Evolutionary conservation across 176 grass and related monocot species (phyloP), one percentile per base, ranked within the genome.

Genomic region (Zoysia pacifica): DNA sequence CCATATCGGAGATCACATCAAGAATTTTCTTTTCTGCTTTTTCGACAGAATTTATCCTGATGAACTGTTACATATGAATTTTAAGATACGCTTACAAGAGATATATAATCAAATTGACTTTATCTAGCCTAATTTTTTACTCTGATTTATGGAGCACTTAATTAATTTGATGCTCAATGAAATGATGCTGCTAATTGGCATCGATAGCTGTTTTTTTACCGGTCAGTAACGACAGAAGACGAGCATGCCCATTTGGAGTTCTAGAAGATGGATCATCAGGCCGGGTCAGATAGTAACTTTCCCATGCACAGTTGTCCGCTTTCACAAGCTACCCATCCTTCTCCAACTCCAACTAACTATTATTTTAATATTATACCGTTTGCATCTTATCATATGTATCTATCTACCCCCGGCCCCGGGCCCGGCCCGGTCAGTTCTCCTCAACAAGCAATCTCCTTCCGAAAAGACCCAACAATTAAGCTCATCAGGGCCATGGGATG

Each of bases 311-410:
- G 78, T 86, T 82, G 9, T 69, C 89, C 51, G 78, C 49, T 78
- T 68, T 11, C 67, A 82, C 81, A 91, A 87, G 85, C 66, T 73
- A 86, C 11, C 50, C 81, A 52, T 84, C 85, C 71, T 79, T 80
- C 37, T 89, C 87, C 59, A 73, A 72, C 73, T 53, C 74, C 86
- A 89, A 89, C 89, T 81, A 94, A 89, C 86, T 59, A 39, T 59
- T 84, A 69, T 83, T 70, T 48, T 7, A 90, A 73, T 76, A 37
- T 65, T 88, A 88, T 81, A 95, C 87, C 84, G 90, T 92, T 95
- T 74, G 48, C 20, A 83, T 88, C 59, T 70, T 67, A 60, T 77
- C 78, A 52, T 75, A 71, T 87, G 65, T 36, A 90, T 81, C 68
- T 75, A 82, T 19, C 28, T 28, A 28, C 28, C 28, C 28, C 28